Percentiles rank a stretch among this genome's conserved stretches.
Evolutionary conservation across 257 asterid species (phyloP).

Genomic region (Vinca minor): DNA sequence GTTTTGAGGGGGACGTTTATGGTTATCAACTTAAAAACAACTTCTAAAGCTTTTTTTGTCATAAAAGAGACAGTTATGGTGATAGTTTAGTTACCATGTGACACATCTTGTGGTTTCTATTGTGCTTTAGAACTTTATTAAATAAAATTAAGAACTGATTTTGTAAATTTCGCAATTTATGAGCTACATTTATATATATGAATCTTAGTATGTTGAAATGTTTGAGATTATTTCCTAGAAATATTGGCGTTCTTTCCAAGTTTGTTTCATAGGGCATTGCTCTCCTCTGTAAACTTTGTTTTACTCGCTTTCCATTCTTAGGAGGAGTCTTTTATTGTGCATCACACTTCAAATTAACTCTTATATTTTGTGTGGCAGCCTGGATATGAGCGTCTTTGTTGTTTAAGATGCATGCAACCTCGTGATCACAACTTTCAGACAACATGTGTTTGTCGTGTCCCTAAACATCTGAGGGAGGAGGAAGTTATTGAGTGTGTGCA

Average conservation of each 20-base stretch:
- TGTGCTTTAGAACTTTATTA: background rate
- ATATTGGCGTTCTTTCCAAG: background rate
- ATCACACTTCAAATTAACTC: background rate
- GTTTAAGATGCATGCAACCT: conserved; percentile 89
- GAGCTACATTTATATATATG: background rate
- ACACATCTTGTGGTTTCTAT: background rate
- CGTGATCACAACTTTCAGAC: conserved; percentile 88
- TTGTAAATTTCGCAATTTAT: background rate
- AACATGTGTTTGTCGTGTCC: conserved; percentile 89
- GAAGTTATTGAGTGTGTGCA: conserved; percentile 83
- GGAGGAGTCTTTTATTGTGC: background rate
- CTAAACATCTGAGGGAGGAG: conserved; percentile 83
- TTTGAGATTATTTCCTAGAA: background rate
- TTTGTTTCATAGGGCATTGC: background rate
- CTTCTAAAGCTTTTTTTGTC: background rate
- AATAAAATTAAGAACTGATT: background rate
- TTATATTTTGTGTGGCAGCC: conserved; percentile 43
- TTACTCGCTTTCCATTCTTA: background rate
- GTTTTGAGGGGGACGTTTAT: background rate
- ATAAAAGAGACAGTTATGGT: background rate
- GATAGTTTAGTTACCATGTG: background rate
- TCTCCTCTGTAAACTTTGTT: background rate
- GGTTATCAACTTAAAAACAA: background rate
- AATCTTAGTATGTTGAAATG: background rate
- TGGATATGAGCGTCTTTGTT: conserved; percentile 86